Conservation (phyloP, 2,329 filamentous ascomycete genomes). For the Sodiomyces alkalinus region DNA sequence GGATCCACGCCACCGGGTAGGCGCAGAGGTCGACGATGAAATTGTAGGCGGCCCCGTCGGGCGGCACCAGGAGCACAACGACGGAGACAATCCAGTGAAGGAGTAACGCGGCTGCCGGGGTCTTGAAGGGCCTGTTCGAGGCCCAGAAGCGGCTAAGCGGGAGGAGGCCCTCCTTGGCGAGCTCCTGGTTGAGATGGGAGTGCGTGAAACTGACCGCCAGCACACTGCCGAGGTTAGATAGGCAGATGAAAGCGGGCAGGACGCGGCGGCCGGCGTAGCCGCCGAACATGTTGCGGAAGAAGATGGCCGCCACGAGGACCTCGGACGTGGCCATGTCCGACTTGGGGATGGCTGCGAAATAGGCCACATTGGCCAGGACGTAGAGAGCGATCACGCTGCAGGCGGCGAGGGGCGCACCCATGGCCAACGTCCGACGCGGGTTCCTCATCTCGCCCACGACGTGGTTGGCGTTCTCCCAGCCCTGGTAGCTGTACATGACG, state of each 20-base stretch:
- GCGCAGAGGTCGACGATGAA: conserved; percentile 43
- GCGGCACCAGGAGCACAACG: conserved; percentile 50
- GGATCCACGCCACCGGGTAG: conserved; percentile 38
- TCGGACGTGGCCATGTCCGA: conserved; percentile 40
- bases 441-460: conserved; percentile 42
- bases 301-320: conserved; percentile 43
- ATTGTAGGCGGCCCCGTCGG: conserved; percentile 52
- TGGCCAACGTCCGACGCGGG: conserved; percentile 34
- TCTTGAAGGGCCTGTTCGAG: conserved; percentile 51
- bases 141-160: conserved; percentile 54
- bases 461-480: conserved; percentile 51
- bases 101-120: conserved; percentile 45
- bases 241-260: conserved; percentile 40
- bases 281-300: conserved; percentile 48
- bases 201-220: conserved; percentile 45
- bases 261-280: conserved; percentile 31
- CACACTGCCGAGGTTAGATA: conserved; percentile 48
- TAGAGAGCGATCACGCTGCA: conserved; percentile 45
- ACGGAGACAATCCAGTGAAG: conserved; percentile 52
- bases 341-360: conserved; percentile 48
- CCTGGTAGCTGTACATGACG: conserved; percentile 46
- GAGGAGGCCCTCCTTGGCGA: conserved; percentile 54
- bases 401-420: conserved; percentile 43
- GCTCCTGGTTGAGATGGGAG: conserved; percentile 44
- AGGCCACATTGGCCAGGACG: conserved; percentile 48